Percentiles rank a stretch among this genome's conserved stretches.
Conservation (phyloP, 1,284 basidiomycete genomes). For the Puccinia brachypodii region DNA sequence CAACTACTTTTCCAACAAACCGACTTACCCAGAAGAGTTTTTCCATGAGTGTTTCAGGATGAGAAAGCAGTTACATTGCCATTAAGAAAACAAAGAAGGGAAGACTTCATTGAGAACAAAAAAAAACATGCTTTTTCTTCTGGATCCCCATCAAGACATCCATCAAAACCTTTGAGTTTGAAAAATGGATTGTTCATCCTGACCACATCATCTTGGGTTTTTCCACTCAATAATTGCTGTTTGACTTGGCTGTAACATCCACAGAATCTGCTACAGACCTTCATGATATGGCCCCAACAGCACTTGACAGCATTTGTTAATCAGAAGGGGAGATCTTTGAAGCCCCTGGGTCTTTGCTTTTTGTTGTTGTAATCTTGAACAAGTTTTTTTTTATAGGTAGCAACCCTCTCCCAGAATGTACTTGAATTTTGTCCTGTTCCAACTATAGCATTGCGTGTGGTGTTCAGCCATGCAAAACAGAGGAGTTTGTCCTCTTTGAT, state of each 20-base stretch:
- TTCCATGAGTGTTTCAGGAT: too few relatives aligned
- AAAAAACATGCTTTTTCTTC: too few relatives aligned
- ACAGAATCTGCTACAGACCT: background rate
- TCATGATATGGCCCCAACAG: constrained; percentile 2
- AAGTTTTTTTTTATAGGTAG: background rate
- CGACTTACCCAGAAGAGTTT: too few relatives aligned
- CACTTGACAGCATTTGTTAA: constrained; percentile 3
- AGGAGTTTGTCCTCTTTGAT: background rate
- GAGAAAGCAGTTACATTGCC: too few relatives aligned
- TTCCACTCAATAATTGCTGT: background rate
- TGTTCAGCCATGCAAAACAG: constrained; percentile 16
- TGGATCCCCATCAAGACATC: too few relatives aligned
- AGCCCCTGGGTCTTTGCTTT: background rate
- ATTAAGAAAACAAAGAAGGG: too few relatives aligned
- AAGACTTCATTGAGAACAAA: too few relatives aligned
- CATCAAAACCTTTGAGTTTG: too few relatives aligned
- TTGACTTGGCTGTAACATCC: constrained; percentile 2
- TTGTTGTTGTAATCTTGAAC: background rate
- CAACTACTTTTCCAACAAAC: too few relatives aligned
- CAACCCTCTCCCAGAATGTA: background rate
- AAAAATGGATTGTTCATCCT: too few relatives aligned
- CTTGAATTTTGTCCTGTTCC: background rate
- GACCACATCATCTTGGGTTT: background rate
- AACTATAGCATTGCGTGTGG: background rate
- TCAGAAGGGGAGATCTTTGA: background rate